Evolutionary conservation across 768 basidiomycete genomes (phyloP).

Genomic region (Pleurotus salmoneostramineus): DNA sequence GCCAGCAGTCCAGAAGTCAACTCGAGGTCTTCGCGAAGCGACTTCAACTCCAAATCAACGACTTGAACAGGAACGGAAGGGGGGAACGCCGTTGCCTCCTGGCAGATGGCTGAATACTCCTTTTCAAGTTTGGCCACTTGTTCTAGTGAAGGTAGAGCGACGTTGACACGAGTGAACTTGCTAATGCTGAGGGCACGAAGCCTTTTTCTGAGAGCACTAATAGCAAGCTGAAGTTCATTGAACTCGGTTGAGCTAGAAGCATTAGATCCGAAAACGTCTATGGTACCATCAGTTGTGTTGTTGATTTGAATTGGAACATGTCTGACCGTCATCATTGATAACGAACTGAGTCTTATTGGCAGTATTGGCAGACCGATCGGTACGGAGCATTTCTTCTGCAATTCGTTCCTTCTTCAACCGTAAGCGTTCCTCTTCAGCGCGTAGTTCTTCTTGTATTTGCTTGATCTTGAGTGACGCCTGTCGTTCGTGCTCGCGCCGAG

Average conservation of each 20-base stretch:
- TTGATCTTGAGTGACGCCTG: constrained; percentile 21
- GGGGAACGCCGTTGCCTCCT: constrained; percentile 47
- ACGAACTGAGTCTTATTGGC: no score
- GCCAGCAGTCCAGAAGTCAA: constrained; percentile 44
- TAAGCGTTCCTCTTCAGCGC: constrained; percentile 16
- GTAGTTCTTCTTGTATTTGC: constrained; percentile 19
- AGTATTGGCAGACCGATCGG: no score
- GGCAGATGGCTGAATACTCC: constrained; percentile 40
- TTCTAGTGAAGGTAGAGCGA: constrained; percentile 47
- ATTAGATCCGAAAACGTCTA: constrained; percentile 53
- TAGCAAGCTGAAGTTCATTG: constrained; percentile 30
- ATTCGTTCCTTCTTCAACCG: constrained; percentile 20
- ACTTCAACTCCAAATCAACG: constrained; percentile 56
- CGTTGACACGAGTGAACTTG: constrained; percentile 44
- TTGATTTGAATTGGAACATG: background rate
- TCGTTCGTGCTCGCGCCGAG: constrained; percentile 27
- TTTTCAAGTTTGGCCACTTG: constrained; percentile 43
- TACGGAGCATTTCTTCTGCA: constrained; percentile 20
- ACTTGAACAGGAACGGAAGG: constrained; percentile 30
- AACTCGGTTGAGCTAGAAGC: background rate
- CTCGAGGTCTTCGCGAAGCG: constrained; percentile 57
- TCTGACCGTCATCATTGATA: background rate
- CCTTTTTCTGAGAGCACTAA: constrained; percentile 53
- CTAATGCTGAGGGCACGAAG: constrained; percentile 61
- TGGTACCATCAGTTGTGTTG: background rate